A percentile compares a stretch with the other conserved stretches of the same genome.
Evolutionary conservation across 2,329 filamentous ascomycete species (phyloP).

Genomic region (Aspergillus latus): DNA sequence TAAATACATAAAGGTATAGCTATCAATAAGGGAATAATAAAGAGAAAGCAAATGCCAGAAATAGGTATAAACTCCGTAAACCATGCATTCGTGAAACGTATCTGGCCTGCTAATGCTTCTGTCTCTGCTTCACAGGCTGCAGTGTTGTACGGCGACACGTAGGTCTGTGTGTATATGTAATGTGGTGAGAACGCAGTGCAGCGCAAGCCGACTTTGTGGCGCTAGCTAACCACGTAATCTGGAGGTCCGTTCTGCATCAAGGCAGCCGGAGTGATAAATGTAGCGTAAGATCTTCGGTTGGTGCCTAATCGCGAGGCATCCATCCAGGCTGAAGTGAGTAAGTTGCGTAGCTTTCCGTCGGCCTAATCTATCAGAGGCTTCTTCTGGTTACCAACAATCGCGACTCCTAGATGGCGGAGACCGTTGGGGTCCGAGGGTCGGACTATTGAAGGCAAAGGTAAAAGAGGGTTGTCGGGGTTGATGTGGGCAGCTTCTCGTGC

Average conservation of each 20-base stretch:
- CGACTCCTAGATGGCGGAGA: constrained; percentile 60
- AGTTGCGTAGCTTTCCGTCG: neutral
- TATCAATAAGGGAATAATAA: constrained; percentile 10
- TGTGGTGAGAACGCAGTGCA: neutral
- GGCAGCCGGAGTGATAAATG: neutral
- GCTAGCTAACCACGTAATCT: neutral
- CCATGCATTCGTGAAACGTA: constrained; percentile 40
- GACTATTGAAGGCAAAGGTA: constrained; percentile 83
- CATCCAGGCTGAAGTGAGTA: neutral
- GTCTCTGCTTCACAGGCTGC: constrained; percentile 4
- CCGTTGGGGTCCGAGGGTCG: constrained; percentile 70
- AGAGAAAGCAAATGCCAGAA: constrained; percentile 29
- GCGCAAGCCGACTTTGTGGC: constrained; percentile 1
- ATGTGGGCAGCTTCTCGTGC: constrained; percentile 89
- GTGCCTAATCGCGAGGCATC: constrained; percentile 15
- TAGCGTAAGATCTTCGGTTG: constrained; percentile 14
- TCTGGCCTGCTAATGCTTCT: constrained; percentile 19
- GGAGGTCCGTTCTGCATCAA: neutral
- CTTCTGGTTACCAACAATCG: constrained; percentile 61
- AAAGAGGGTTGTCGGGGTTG: constrained; percentile 84
- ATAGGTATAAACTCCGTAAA: constrained; percentile 30
- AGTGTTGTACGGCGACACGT: constrained; percentile 2
- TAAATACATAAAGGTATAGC: constrained; percentile 22
- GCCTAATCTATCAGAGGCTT: constrained; percentile 66
- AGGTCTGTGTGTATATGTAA: constrained; percentile 3